Base-by-base conservation (phyloP, 108 stramenopile genomes). In the Skeletonema grethae region DNA sequence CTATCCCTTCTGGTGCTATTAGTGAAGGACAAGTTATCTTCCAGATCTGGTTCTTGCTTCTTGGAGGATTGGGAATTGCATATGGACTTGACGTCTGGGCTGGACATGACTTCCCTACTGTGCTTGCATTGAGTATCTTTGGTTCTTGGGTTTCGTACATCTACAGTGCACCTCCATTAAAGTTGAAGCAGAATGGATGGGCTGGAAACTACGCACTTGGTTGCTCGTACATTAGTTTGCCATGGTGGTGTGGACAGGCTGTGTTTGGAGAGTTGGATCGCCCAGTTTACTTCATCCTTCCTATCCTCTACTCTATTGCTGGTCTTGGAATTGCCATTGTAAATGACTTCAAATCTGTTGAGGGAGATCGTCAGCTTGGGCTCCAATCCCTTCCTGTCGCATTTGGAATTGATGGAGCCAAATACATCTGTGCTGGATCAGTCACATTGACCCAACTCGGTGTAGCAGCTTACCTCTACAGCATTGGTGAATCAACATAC, bases 191-290 rank as follows among this genome's bases (percentile, higher is more conserved):
- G 82, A 96, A 96, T 80, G 97, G 97, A 50, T 98, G 97, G 97
- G 83, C 91, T 48, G 97, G 97, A 43, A 95, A 93, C 82, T 96
- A 90, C 66, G 97, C 97, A 11, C 79, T 98, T 30, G 97, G 96
- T 29, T 91, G 92, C n/a, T 95, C 91, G 18, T 98, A 98, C 88
- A 98, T 98, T 71, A 93, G 95, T 41, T 82, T 98, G 74, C 97
- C 97, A 11, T 98, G 97, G 97, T 97, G 96, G 96, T 98, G 97
- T 82, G 97, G 97, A 48, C 97, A 97, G 81, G 94, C 93, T n/a
- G 91, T 95, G 31, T 97, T 95, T 78, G 93, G 94, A 30, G 58
- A 82, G 34, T 78, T 95, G 57, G 90, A 93, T 70, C 80, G 84
- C n/a, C 94, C 91, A n/a, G 91, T 92, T 46, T 92, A 87, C 69